These are phyloP conservation scores for Phytopythium cucurbitacearum DNA, from an alignment of 352 stramenopile species.

Conservation along the genomic window DNA sequence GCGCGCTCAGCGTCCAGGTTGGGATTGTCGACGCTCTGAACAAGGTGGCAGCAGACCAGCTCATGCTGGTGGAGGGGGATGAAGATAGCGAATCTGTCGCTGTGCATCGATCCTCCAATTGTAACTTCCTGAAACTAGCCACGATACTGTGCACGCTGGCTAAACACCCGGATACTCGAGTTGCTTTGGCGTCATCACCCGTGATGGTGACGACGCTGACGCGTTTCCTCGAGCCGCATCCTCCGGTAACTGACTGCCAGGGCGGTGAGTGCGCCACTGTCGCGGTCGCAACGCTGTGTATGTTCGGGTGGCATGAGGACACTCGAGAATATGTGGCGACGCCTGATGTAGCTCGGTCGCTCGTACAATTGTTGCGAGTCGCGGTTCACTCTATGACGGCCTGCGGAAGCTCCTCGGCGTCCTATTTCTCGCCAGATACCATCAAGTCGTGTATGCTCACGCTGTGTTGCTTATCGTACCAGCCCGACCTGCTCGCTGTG, in stretches of 20 bases:
- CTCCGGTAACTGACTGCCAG: constrained; percentile 17
- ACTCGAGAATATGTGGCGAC: constrained; percentile 23
- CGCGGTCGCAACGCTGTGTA: constrained; percentile 43
- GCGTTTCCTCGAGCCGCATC: constrained; percentile 25
- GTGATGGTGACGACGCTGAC: constrained; percentile 31
- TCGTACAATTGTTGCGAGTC: constrained; percentile 1
- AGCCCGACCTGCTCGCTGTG: constrained; percentile 23
- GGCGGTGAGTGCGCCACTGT: constrained; percentile 27
- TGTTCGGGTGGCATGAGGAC: constrained; percentile 59
- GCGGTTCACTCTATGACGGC: not conserved
- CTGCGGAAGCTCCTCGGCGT: not conserved
- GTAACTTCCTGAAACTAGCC: constrained; percentile 17
- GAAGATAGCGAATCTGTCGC: constrained; percentile 3
- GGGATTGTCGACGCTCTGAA: constrained; percentile 52
- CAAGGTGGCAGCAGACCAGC: constrained; percentile 15
- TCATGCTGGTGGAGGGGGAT: constrained; percentile 13
- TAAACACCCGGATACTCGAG: constrained; percentile 37
- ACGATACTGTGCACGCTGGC: constrained; percentile 55
- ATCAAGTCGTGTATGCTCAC: constrained; percentile 54
- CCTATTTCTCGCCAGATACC: constrained; percentile 10
- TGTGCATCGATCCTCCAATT: constrained; percentile 1
- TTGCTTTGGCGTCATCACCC: constrained; percentile 24
- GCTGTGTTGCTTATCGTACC: constrained; percentile 52
- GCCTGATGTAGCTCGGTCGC: not conserved
- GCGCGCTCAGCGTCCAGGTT: constrained; percentile 42